Conservation (phyloP, 208 protist species). For the Vickermania ingenoplastis region DNA sequence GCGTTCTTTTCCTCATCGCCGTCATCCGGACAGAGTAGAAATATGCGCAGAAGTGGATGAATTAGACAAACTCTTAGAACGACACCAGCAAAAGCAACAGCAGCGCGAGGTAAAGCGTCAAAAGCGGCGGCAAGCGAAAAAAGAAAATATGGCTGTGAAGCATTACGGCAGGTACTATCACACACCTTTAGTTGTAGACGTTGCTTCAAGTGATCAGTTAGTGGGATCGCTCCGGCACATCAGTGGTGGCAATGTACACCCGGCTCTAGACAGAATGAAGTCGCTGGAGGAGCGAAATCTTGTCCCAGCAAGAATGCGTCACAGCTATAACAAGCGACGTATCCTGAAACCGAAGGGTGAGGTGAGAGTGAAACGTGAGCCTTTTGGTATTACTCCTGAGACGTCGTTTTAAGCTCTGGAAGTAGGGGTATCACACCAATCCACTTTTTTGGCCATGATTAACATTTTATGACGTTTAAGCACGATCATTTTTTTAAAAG, state of each 20-base stretch:
- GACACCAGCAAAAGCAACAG: constrained; percentile 22
- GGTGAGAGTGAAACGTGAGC: constrained; percentile 74
- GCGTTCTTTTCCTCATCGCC: constrained; percentile 46
- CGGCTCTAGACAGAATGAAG: constrained; percentile 78
- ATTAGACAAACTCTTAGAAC: constrained; percentile 38
- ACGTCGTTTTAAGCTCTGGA: constrained; percentile 47
- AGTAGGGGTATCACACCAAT: background rate
- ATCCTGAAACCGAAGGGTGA: constrained; percentile 83
- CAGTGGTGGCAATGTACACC: constrained; percentile 61
- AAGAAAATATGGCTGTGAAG: constrained; percentile 54
- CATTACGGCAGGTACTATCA: constrained; percentile 81
- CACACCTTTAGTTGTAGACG: constrained; percentile 64
- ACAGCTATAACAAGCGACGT: constrained; percentile 83
- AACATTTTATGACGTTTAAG: constrained; percentile 2
- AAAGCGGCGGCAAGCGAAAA: constrained; percentile 44
- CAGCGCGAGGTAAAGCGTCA: constrained; percentile 25
- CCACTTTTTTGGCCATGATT: constrained; percentile 2
- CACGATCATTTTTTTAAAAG: background rate
- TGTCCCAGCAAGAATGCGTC: constrained; percentile 76
- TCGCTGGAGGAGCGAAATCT: constrained; percentile 87
- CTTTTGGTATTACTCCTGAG: constrained; percentile 67
- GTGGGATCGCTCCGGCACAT: constrained; percentile 78
- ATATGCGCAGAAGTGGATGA: constrained; percentile 36
- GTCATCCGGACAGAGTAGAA: constrained; percentile 58
- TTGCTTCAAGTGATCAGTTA: constrained; percentile 54